phyloP scores from a whole-genome alignment of 306 rosid species.

The Fragaria vesca region DNA sequence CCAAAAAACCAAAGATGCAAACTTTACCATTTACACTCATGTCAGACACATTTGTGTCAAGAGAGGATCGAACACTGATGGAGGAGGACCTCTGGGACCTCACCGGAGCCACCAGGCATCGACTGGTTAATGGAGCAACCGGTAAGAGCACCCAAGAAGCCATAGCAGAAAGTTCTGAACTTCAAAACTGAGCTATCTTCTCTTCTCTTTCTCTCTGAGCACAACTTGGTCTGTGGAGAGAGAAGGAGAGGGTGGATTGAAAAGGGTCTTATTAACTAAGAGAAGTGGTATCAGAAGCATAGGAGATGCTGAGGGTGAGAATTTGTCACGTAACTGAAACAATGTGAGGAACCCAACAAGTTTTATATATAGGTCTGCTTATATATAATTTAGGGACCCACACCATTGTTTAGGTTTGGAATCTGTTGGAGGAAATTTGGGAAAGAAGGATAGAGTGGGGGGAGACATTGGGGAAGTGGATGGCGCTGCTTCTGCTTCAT shows the following conservation, averaged over 20 bases:
- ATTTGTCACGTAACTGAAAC: slow-evolving; percentile 53
- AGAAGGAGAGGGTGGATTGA: slow-evolving; percentile 13
- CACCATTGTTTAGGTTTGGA: background rate
- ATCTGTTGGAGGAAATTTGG: background rate
- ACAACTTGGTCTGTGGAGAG: background rate
- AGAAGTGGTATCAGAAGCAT: slow-evolving; percentile 42
- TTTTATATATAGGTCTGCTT: too few relatives aligned
- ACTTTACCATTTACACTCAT: slow-evolving; percentile 78
- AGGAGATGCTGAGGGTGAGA: slow-evolving; percentile 53
- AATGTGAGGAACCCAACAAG: background rate
- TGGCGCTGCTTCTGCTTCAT: background rate
- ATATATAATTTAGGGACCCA: background rate
- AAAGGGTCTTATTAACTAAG: background rate
- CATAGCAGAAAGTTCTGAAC: slow-evolving; percentile 32
- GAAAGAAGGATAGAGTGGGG: background rate
- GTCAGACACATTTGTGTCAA: slow-evolving; percentile 80
- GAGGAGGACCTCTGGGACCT: slow-evolving; percentile 32
- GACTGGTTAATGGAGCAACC: slow-evolving; percentile 43
- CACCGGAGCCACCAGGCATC: slow-evolving; percentile 28
- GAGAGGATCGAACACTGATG: slow-evolving; percentile 58
- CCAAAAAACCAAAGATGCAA: background rate
- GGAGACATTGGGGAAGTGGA: background rate
- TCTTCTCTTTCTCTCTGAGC: background rate
- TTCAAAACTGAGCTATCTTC: slow-evolving; percentile 19
- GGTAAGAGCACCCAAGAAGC: slow-evolving; percentile 65